Evolutionary conservation across 164 flowering plant species (phyloP), one percentile per base, ranked within the genome.

Genomic region (Kingdonia uniflora): DNA sequence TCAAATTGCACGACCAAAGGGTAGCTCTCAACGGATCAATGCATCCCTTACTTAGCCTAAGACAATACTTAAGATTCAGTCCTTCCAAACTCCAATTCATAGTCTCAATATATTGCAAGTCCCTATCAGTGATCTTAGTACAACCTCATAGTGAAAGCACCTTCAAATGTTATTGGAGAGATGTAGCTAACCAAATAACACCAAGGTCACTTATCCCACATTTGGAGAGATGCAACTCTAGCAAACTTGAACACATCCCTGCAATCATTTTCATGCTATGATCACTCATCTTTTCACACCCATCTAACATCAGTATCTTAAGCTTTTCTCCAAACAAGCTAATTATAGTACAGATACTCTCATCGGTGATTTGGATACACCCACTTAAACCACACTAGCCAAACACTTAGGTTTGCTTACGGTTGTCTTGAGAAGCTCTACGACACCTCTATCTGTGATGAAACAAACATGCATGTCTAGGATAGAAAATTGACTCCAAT

Each of bases 121-220:
- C 68, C 62, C 13, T 7, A 37, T 37, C 40, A 37, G 40, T 37
- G 40, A 37, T 37, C 40, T 37, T 37, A 13, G 7, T 59, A 73
- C 96, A 87, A 20, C 84, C 87, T 0, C 81, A 71, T 37, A 84
- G 16, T 0, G 82, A 79, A 24, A 87, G 80, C 57, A 87, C 59
- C 65, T 79, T 79, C 69, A 87, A 57, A 39, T 62, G 63, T 21
- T 74, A 62, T 40, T 71, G 71, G 43, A 62, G 65, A n/a, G 74
- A 71, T 3, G 56, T 38, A 57, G 85, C 67, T 54, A 87, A 63
- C 21, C 73, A 62, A 13, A 67, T 66, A 40, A 87, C 16, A 8
- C 87, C 96, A 24, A 37, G 50, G 62, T 87, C 92, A 2, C 80
- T 68, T 33, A 84, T 64, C 6, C 59, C 71, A 65, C 74, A 78